Base-by-base conservation (phyloP, 495 filamentous ascomycete species). In the Penicillium coffeae region DNA sequence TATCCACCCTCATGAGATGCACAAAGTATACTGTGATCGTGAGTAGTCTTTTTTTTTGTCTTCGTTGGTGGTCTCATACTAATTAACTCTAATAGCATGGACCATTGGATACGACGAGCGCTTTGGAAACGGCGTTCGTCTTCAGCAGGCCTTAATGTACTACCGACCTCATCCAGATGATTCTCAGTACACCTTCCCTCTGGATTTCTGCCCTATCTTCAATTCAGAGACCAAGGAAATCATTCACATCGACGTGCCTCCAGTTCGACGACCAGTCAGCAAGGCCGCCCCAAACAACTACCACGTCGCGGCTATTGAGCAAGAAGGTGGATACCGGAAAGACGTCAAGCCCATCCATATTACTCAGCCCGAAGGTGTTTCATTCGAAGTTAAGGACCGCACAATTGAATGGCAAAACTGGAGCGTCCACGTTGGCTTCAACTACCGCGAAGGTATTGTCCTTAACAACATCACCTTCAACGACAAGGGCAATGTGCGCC, bases 71-170 rank as follows among this genome's bases (percentile, higher is more conserved):
- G 20, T 22, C 6, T 42, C 49, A 36, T 49, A 12, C 13, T 15
- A 12, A 27, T 19, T 9, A 15, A n/a, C 8, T 30, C 35, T 10
- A 38, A 3, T 53, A 88, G 89, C 91, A 10, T 96, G 91, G 91
- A 95, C 91, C 12, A 95, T 96, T 68, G 91, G 91, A 15, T 95
- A 89, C 57, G 91, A 96, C 59, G 90, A 94, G 72, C 84, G 91
- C 5, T 92, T 90, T 56, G 90, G 91, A 42, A 90, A 70, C 57
- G 77, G 75, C 27, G 76, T 89, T 21, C 85, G 91, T 47, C 78
- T 96, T 13, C 91, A 96, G 62, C 91, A 96, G 66, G 91, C 90
- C 13, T 72, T 96, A 32, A 95, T 96, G 88, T 96, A 96, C 73
- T 96, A 95, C 65, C 82, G 91, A 19, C 91, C 90, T 13, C 77